Conservation (phyloP, 345 rosid genomes). For the Adansonia digitata region DNA sequence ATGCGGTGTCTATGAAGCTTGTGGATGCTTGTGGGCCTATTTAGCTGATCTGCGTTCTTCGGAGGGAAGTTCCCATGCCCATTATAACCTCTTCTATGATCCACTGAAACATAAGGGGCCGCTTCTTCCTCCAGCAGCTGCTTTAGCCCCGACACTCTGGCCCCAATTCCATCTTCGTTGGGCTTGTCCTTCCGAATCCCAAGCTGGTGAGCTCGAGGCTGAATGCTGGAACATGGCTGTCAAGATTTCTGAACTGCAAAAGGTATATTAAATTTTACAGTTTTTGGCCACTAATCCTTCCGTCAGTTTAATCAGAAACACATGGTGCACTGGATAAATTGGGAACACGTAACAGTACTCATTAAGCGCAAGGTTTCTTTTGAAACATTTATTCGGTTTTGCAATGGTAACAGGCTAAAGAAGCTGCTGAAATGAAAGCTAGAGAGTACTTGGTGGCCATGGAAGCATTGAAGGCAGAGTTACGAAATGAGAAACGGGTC, state of each 20-base stretch:
- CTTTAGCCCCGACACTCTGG: constrained; percentile 96
- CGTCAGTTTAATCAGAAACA: neutral
- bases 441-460: constrained; percentile 36
- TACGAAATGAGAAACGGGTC: constrained; percentile 57
- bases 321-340: neutral
- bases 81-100: constrained; percentile 75
- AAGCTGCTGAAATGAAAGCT: constrained; percentile 67
- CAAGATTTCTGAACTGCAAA: constrained; percentile 57
- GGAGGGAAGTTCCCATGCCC: constrained; percentile 57
- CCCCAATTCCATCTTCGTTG: constrained; percentile 97
- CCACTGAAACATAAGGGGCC: constrained; percentile 49
- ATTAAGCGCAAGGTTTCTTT: neutral
- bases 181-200: constrained; percentile 90
- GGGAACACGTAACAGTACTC: neutral
- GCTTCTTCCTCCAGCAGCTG: constrained; percentile 91
- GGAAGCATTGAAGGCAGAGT: constrained; percentile 57
- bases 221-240: constrained; percentile 59
- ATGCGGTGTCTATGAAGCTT: constrained; percentile 54
- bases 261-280: constrained; percentile 38
- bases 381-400: neutral
- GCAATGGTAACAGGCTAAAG: constrained; percentile 56
- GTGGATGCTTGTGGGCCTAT: constrained; percentile 92
- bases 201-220: constrained; percentile 62
- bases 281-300: neutral
- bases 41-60: constrained; percentile 66